These are phyloP conservation scores for Tricholoma terreum DNA, from an alignment of 768 basidiomycete genomes.

Conservation along the genomic window DNA sequence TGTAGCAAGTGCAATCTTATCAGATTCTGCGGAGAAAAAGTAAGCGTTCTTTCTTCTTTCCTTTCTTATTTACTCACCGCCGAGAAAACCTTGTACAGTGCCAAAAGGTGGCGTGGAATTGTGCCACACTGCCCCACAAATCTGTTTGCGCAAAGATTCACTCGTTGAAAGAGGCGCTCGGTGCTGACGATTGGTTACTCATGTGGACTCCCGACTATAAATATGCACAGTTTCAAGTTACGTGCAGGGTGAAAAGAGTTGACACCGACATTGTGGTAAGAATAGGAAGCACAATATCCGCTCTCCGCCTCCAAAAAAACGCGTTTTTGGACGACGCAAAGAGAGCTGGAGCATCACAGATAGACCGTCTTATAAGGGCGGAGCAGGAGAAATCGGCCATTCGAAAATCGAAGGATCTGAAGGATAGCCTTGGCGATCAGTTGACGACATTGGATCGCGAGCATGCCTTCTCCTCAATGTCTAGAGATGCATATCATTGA, in stretches of 20 bases:
- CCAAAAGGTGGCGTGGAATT: slow-evolving; percentile 15
- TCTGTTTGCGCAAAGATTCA: slow-evolving; percentile 9
- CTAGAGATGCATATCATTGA: not conserved
- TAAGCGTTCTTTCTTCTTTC: not conserved
- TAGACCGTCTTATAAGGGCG: not conserved
- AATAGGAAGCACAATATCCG: slow-evolving; percentile 5
- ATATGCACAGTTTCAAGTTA: slow-evolving; percentile 8
- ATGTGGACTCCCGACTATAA: slow-evolving; percentile 10
- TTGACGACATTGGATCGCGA: not conserved
- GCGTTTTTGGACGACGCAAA: not conserved
- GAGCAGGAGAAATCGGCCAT: not conserved
- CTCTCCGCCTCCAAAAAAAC: not conserved
- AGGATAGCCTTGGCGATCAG: not conserved
- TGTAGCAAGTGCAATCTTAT: slow-evolving; percentile 15
- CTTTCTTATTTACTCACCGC: not conserved
- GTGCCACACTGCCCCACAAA: slow-evolving; percentile 11
- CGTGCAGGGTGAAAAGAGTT: slow-evolving; percentile 10
- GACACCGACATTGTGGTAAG: slow-evolving; percentile 3
- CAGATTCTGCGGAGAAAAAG: slow-evolving; percentile 14
- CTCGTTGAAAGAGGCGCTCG: slow-evolving; percentile 8
- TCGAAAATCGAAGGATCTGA: not conserved
- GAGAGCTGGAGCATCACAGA: not conserved
- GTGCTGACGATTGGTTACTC: slow-evolving; percentile 7
- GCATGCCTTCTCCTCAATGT: not conserved
- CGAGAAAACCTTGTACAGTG: slow-evolving; percentile 6